Conservation (phyloP, 1,139 yeast species). For the Williopsis jadinii region DNA sequence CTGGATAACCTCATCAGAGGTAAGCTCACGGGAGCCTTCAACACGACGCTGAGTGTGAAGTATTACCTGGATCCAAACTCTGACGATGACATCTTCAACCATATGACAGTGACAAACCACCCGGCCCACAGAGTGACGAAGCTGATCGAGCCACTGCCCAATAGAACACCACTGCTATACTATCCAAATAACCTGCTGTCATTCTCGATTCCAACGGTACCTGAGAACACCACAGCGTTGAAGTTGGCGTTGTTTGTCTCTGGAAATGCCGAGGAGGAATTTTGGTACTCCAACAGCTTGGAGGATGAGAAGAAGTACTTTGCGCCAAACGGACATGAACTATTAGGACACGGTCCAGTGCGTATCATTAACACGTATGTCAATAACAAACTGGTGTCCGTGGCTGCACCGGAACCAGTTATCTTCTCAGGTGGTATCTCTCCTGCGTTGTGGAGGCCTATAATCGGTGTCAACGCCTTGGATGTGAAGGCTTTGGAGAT, state of each 20-base stretch:
- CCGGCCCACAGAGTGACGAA: slow-evolving; percentile 17
- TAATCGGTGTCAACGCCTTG: slow-evolving; percentile 66
- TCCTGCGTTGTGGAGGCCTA: slow-evolving; percentile 74
- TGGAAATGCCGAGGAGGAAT: slow-evolving; percentile 77
- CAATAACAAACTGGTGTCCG: slow-evolving; percentile 40
- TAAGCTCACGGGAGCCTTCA: slow-evolving; percentile 54
- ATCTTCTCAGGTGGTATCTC: slow-evolving; percentile 75
- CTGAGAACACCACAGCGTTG: slow-evolving; percentile 18
- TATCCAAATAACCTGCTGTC: slow-evolving; percentile 36
- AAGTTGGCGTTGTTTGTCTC: slow-evolving; percentile 55
- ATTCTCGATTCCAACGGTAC: slow-evolving; percentile 32
- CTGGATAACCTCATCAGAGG: slow-evolving; percentile 60
- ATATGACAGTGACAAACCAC: slow-evolving; percentile 17
- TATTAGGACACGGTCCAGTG: slow-evolving; percentile 58
- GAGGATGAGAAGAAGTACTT: slow-evolving; percentile 39
- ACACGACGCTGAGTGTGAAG: slow-evolving; percentile 43
- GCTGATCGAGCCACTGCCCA: slow-evolving; percentile 15
- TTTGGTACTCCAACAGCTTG: slow-evolving; percentile 67
- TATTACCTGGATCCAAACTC: slow-evolving; percentile 34
- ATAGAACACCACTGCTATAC: slow-evolving; percentile 36
- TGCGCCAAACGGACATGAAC: slow-evolving; percentile 31
- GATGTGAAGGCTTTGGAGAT: slow-evolving; percentile 61
- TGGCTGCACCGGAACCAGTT: slow-evolving; percentile 51
- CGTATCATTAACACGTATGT: slow-evolving; percentile 47
- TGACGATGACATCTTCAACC: slow-evolving; percentile 5